Base-by-base conservation (phyloP, 495 filamentous ascomycete species). In the Usnea hakonensis region DNA sequence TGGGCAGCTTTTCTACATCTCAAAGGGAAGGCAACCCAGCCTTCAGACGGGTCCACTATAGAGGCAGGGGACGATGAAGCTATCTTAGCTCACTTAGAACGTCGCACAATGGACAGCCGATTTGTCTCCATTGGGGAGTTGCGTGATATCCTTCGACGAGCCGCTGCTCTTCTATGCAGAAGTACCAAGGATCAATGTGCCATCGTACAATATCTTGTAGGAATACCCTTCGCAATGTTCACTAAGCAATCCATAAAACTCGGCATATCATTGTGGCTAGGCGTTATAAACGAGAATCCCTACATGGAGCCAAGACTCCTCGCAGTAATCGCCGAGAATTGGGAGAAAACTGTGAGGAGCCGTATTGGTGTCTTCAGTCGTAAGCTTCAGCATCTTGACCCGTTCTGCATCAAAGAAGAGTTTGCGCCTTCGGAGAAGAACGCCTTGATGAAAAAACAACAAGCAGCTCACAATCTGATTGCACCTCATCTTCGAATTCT, bases 271-370 rank as follows among this genome's bases (percentile, higher is more conserved):
- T 81, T 97, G 11, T 99, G 95, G 95, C 83, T 96, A 48, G 91
- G 92, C 33, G 87, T 97, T 9, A 97, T 97, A 66, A 92, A 97
- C 70, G 95, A 97, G 69, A 97, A 96, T 69, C 91, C 93, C 19
- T 81, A 79, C 53, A 84, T 95, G 75, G 90, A 96, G 70, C 78
- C 92, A 2, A 86, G 89, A 52, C 83, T 99, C 54, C 70, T 97
- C 28, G 82, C 83, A 50, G 90, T 95, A 68, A 86, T 97, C 63
- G 87, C 87, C 5, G 85, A 89, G 67, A 85, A 89, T 55, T 99
- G 94, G 90, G 91, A 97, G 70, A 74, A 77, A 54, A 91, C 85
- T 37, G 82, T 96, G 30, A 81, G 87, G 64, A 87, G 83, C 65
- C 81, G 78, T 57, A 81, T 85, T 50, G 94, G 95, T 19, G 75